Percentiles rank a stretch among this genome's conserved stretches.
Evolutionary conservation across 2,329 filamentous ascomycete genomes (phyloP).

Genomic region (Clonostachys solani): DNA sequence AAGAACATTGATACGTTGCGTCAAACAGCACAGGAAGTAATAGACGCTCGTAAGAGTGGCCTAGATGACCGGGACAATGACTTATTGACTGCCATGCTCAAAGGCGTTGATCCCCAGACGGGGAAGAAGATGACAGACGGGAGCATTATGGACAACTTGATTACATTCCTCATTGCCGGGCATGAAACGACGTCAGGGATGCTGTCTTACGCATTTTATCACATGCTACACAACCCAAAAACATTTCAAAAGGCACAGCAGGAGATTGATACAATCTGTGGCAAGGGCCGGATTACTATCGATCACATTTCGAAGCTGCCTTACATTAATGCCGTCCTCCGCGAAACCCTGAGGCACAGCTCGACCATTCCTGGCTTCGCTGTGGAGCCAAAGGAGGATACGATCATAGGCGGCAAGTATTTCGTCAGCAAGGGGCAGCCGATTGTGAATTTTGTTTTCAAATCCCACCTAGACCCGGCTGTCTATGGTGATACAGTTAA

Average conservation of each 20-base stretch:
- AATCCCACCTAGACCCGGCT: constrained; percentile 48
- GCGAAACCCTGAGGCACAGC: constrained; percentile 39
- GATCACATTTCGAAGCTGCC: constrained; percentile 57
- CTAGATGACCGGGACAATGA: constrained; percentile 52
- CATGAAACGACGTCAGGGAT: constrained; percentile 70
- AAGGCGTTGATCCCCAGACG: constrained; percentile 62
- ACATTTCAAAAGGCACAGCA: constrained; percentile 51
- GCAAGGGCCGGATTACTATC: constrained; percentile 47
- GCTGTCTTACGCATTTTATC: constrained; percentile 59
- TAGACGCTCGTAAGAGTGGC: constrained; percentile 38
- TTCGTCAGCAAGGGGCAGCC: constrained; percentile 34
- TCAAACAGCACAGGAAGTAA: constrained; percentile 52
- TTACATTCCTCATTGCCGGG: constrained; percentile 68
- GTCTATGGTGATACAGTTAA: constrained; percentile 62
- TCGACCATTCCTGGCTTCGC: constrained; percentile 18
- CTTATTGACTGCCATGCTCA: constrained; percentile 65
- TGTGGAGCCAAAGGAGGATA: constrained; percentile 21
- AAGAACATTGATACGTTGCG: constrained; percentile 51
- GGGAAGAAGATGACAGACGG: constrained; percentile 59
- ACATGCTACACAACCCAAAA: constrained; percentile 53
- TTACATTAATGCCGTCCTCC: constrained; percentile 59
- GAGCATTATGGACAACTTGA: constrained; percentile 65
- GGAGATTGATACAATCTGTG: constrained; percentile 58
- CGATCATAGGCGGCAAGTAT: constrained; percentile 47
- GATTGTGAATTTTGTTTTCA: constrained; percentile 37